A percentile compares a stretch with the other conserved stretches of the same genome.
Conservation (phyloP, 1,284 basidiomycete genomes). For the Afroboletus lepidellus region DNA sequence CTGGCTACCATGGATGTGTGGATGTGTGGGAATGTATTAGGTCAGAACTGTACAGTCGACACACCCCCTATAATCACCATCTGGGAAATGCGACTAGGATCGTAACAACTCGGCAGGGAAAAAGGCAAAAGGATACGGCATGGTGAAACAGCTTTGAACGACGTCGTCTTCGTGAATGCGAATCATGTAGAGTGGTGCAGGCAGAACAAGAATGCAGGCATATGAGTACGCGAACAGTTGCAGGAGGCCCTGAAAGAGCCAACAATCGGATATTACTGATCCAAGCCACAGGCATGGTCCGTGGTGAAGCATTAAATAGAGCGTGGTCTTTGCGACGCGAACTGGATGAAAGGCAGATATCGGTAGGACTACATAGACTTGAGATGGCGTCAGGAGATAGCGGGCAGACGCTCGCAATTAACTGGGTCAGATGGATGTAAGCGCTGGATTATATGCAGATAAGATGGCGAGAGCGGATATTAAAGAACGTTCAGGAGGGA, state of each 20-base stretch:
- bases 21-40: constrained; percentile 28
- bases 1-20: constrained; percentile 14
- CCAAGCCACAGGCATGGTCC: constrained; percentile 33
- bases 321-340: constrained; percentile 17
- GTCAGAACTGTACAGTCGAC: constrained; percentile 33
- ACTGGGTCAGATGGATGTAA: constrained; percentile 31
- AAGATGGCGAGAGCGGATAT: constrained; percentile 20
- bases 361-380: constrained; percentile 28
- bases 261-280: constrained; percentile 25
- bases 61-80: neutral
- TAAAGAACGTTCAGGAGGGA: constrained; percentile 18
- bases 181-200: constrained; percentile 22
- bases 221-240: constrained; percentile 18
- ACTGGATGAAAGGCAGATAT: constrained; percentile 21
- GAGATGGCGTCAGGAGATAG: constrained; percentile 29
- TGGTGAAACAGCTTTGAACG: constrained; percentile 11
- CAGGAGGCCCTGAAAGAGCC: constrained; percentile 3
- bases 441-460: constrained; percentile 31
- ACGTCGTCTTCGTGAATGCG: constrained; percentile 21
- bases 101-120: constrained; percentile 1
- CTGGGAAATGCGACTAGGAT: neutral
- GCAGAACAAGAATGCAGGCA: constrained; percentile 28
- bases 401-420: constrained; percentile 27
- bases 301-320: constrained; percentile 22
- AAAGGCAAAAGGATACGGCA: constrained; percentile 2